Evolutionary conservation across 2,329 filamentous ascomycete genomes (phyloP).

Genomic region (Fusarium phyllophilum): DNA sequence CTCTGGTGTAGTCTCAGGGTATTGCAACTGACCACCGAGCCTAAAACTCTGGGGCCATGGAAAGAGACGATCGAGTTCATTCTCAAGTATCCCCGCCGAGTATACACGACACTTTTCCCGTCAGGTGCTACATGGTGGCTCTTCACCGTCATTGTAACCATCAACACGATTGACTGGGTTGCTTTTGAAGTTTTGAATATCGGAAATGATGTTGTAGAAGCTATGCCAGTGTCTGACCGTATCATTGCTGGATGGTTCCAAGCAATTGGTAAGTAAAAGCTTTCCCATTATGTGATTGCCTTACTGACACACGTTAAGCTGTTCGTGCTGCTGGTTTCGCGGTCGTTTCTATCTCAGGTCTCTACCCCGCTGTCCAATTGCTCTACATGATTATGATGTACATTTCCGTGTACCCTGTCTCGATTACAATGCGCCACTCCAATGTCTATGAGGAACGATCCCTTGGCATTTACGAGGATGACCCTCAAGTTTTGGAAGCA

Average conservation of each 20-base stretch:
- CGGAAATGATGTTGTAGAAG: slow-evolving; percentile 65
- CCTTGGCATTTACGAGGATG: slow-evolving; percentile 66
- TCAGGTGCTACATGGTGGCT: slow-evolving; percentile 73
- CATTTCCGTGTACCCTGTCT: slow-evolving; percentile 70
- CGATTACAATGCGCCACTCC: slow-evolving; percentile 72
- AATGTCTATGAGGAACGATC: slow-evolving; percentile 78
- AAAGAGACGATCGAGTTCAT: slow-evolving; percentile 65
- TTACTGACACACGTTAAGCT: slow-evolving; percentile 50
- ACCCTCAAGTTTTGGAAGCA: slow-evolving; percentile 43
- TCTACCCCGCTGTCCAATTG: slow-evolving; percentile 68
- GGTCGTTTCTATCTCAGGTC: slow-evolving; percentile 67
- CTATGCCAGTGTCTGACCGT: slow-evolving; percentile 62
- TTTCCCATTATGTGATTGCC: background rate
- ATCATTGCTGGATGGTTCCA: slow-evolving; percentile 74
- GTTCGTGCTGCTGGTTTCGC: slow-evolving; percentile 75
- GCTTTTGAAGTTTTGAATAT: slow-evolving; percentile 74
- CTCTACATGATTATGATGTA: slow-evolving; percentile 74
- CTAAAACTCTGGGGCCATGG: slow-evolving; percentile 50
- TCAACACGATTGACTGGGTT: slow-evolving; percentile 73
- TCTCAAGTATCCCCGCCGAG: slow-evolving; percentile 65
- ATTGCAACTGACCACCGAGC: slow-evolving; percentile 52
- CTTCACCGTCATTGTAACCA: slow-evolving; percentile 66
- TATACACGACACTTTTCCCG: slow-evolving; percentile 73
- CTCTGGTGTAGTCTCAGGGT: slow-evolving; percentile 63
- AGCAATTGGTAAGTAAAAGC: slow-evolving; percentile 58